A percentile compares a stretch with the other conserved stretches of the same genome.
These are phyloP conservation scores for Zoysia matrella DNA, from an alignment of 202 grass and related monocot species.

Conservation along the genomic window DNA sequence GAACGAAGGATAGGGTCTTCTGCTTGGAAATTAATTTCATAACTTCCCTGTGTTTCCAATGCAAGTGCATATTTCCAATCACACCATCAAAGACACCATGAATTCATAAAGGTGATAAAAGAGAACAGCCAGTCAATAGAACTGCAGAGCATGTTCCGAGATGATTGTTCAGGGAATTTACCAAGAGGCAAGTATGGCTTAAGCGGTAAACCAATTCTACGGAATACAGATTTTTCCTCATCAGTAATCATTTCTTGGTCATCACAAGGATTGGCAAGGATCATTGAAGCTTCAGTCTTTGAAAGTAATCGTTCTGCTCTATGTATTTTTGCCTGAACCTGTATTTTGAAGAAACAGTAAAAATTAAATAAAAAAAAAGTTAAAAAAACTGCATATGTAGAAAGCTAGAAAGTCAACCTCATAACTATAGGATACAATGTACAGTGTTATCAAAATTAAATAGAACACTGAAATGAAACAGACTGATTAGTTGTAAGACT, in stretches of 20 bases:
- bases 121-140: slow-evolving; percentile 22
- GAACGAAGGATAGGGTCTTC: slow-evolving; percentile 82
- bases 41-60: slow-evolving; percentile 89
- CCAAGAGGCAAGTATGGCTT: slow-evolving; percentile 92
- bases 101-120: slow-evolving; percentile 59
- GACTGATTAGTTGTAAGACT: neutral
- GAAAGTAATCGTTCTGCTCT: slow-evolving; percentile 84
- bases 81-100: slow-evolving; percentile 97
- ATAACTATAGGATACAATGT: slow-evolving; percentile 4
- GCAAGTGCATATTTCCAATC: slow-evolving; percentile 51
- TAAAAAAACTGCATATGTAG: neutral
- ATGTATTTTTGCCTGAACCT: slow-evolving; percentile 89
- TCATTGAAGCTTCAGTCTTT: slow-evolving; percentile 92
- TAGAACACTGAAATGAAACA: slow-evolving; percentile 18
- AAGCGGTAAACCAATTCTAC: slow-evolving; percentile 92
- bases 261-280: slow-evolving; percentile 75
- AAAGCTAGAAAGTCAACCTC: slow-evolving; percentile 3
- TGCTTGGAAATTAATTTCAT: slow-evolving; percentile 95
- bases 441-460: neutral
- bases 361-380: too few relatives aligned
- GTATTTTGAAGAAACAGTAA: slow-evolving; percentile 17
- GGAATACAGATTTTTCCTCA: slow-evolving; percentile 93
- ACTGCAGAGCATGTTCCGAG: neutral
- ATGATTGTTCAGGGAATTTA: slow-evolving; percentile 52
- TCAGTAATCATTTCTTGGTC: slow-evolving; percentile 94